Evolutionary conservation across 1,284 basidiomycete species (phyloP).

Genomic region (Rhodotorula sp.): DNA sequence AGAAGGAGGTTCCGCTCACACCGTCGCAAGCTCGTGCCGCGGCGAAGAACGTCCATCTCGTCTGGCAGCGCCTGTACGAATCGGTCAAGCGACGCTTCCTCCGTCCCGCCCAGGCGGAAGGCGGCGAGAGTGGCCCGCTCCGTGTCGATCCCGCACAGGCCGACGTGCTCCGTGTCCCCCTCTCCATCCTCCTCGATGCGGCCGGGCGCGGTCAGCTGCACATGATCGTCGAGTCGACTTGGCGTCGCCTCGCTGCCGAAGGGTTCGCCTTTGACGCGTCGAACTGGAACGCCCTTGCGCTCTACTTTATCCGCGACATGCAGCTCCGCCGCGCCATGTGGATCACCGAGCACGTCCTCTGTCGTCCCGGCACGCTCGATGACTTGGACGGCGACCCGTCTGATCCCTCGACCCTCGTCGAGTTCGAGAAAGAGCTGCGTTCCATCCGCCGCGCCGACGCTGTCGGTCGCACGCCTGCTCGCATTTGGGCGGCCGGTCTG

Average conservation of each 20-base stretch:
- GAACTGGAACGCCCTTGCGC: constrained; percentile 87
- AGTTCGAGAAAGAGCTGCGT: constrained; percentile 10
- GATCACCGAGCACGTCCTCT: constrained; percentile 74
- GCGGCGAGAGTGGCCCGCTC: not conserved
- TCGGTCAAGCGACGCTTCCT: constrained; percentile 27
- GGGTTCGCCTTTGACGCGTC: constrained; percentile 83
- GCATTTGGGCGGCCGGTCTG: not conserved
- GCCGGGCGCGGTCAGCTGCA: constrained; percentile 64
- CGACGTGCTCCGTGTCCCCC: constrained; percentile 70
- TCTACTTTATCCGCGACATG: constrained; percentile 69
- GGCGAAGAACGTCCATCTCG: constrained; percentile 26
- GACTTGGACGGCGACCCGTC: not conserved
- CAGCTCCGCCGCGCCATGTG: constrained; percentile 79
- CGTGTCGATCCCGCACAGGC: constrained; percentile 46
- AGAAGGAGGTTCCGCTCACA: not conserved
- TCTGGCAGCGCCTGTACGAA: constrained; percentile 39
- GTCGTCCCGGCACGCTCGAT: not conserved
- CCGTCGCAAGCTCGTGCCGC: constrained; percentile 12
- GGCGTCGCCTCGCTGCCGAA: constrained; percentile 65
- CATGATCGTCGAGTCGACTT: constrained; percentile 64
- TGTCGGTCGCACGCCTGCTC: not conserved
- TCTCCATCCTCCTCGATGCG: constrained; percentile 81
- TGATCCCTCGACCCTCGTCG: not conserved
- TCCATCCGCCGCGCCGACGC: not conserved
- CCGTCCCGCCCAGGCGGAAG: not conserved